These are phyloP conservation scores for Colletotrichum sp. DNA, from an alignment of 2,329 filamentous ascomycete genomes.

Conservation along the genomic window DNA sequence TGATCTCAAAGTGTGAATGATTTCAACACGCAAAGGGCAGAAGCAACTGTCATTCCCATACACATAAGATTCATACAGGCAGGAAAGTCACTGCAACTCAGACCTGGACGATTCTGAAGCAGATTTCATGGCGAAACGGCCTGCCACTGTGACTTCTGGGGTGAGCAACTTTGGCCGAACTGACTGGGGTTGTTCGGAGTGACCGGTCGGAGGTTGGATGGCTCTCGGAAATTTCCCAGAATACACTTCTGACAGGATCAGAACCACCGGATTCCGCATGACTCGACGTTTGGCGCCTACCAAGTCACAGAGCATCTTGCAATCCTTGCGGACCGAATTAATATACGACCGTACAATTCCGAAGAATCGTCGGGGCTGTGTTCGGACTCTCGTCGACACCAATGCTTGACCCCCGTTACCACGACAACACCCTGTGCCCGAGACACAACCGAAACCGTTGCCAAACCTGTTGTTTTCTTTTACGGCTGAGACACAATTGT, in stretches of 20 bases:
- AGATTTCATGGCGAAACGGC: background rate
- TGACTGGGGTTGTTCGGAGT: background rate
- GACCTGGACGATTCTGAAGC: background rate
- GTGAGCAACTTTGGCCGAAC: background rate
- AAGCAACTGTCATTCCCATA: background rate
- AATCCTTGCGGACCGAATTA: background rate
- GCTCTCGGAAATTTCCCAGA: background rate
- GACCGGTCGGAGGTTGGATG: background rate
- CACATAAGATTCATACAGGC: background rate
- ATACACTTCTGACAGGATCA: background rate
- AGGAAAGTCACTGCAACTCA: background rate
- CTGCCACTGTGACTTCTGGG: background rate
- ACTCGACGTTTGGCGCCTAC: background rate
- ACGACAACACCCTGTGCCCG: background rate
- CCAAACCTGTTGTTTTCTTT: background rate
- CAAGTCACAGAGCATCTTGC: background rate
- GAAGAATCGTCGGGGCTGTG: background rate
- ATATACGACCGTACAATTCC: background rate
- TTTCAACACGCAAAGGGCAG: background rate
- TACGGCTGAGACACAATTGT: background rate
- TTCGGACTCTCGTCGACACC: background rate
- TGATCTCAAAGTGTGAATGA: background rate
- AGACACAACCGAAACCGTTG: background rate
- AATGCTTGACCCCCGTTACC: background rate
- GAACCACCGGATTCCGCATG: background rate